Conservation (phyloP, 2,329 filamentous ascomycete species). For the Colletotrichum zoysiae region DNA sequence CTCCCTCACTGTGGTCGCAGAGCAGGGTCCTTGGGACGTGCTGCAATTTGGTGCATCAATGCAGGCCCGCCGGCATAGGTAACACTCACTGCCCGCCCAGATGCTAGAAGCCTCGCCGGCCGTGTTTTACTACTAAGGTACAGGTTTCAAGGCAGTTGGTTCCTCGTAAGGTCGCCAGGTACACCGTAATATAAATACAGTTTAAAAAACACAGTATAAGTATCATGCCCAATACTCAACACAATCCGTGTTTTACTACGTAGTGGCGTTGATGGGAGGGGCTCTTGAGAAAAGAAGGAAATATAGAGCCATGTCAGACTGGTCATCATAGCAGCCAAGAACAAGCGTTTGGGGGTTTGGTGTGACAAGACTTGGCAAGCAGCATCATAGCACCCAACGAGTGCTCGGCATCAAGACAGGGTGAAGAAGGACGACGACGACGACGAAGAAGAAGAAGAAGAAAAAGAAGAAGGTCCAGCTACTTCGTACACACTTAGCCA, state of each 20-base stretch:
- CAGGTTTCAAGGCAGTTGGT: too few species aligned
- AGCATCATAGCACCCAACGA: neutral
- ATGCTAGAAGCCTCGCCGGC: slow-evolving; percentile 14
- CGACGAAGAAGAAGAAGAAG: too few species aligned
- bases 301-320: neutral
- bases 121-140: too few species aligned
- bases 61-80: too few species aligned
- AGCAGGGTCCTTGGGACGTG: neutral
- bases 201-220: too few species aligned
- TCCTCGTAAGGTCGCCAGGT: too few species aligned
- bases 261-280: too few species aligned
- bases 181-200: too few species aligned
- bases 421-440: too few species aligned
- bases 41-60: slow-evolving; percentile 19
- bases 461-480: neutral
- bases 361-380: neutral
- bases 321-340: slow-evolving; percentile 24
- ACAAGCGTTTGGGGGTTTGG: neutral
- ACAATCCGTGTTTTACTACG: too few species aligned
- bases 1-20: slow-evolving; percentile 14
- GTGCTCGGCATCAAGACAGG: neutral
- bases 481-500: too few species aligned
- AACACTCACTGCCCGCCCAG: slow-evolving; percentile 26
- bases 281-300: neutral
- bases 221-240: too few species aligned